Base-by-base conservation (phyloP, 306 rosid genomes). In the Pueraria montana region DNA sequence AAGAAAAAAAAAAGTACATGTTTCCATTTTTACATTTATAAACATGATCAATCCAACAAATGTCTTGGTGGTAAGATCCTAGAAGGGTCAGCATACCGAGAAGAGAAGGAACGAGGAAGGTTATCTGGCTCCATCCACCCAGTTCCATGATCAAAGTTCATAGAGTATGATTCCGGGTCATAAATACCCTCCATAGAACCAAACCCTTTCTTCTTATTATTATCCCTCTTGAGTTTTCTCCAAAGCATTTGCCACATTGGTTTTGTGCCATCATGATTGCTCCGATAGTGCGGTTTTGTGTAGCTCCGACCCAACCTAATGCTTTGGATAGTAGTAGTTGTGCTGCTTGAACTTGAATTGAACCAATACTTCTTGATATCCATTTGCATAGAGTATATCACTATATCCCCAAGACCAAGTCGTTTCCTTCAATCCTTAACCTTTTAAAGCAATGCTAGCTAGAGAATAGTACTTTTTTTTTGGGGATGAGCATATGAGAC, bases 11-110 rank as follows among this genome's bases (percentile, higher is more conserved):
- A 62, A 23, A 5, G 21, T 11, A 38, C 82, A 64, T 8, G 3
- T 38, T 78, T 21, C 38, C 5, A 1, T 27, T 63, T 43, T 21
- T 18, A n/a, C 13, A 50, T 34, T 46, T 18, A 34, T 3, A 38
- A 17, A 63, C 32, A 76, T 12, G n/a, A 58, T 80, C 32, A 83
- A 85, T 89, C 92, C 52, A 90, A 21, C 0, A 85, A 81, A 13
- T 77, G 81, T 24, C 53, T 67, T 1, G 79, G 87, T 14, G 80
- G 74, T 11, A 86, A 82, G 85, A 90, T 72, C 72, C 86, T 86
- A 4, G 92, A 90, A 12, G 97, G 92, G 55, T 89, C 84, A 70
- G 94, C 93, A 74, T 78, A 92, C 23, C 91, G 70, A 78, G 90
- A 85, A 4, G 92, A 87, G 90, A 92, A 92, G 48, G 91, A 87